Evolutionary conservation across 2,329 filamentous ascomycete species (phyloP).

Genomic region (Trichoderma brevicompactum): DNA sequence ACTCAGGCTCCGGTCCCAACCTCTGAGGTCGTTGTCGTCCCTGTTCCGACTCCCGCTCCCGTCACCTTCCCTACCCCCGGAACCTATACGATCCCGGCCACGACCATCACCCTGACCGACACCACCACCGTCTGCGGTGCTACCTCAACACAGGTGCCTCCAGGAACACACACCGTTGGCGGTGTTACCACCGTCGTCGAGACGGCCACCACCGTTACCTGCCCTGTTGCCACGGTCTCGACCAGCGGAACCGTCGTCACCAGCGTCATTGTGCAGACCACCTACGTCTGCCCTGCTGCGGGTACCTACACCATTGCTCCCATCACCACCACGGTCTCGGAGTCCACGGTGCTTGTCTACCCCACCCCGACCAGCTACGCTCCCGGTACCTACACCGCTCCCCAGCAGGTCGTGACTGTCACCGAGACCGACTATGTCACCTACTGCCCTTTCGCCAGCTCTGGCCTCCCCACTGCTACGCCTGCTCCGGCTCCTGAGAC

Average conservation of each 20-base stretch:
- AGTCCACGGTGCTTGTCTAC: slow-evolving; percentile 63
- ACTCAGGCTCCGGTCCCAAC: slow-evolving; percentile 39
- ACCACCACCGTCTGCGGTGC: slow-evolving; percentile 69
- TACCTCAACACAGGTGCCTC: slow-evolving; percentile 62
- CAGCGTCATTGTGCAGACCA: slow-evolving; percentile 70
- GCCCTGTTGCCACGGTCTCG: slow-evolving; percentile 69
- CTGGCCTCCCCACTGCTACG: slow-evolving; percentile 43
- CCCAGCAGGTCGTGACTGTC: slow-evolving; percentile 68
- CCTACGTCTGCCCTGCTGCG: slow-evolving; percentile 72
- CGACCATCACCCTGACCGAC: slow-evolving; percentile 68
- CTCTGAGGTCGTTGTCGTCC: slow-evolving; percentile 48
- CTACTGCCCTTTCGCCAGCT: slow-evolving; percentile 69
- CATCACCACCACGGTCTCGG: slow-evolving; percentile 63
- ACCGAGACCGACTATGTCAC: slow-evolving; percentile 70
- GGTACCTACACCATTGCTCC: slow-evolving; percentile 78
- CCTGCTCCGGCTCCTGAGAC: slow-evolving; percentile 35
- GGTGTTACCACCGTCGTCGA: slow-evolving; percentile 73
- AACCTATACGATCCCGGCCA: slow-evolving; percentile 76
- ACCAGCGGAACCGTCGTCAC: slow-evolving; percentile 63
- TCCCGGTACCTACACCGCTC: slow-evolving; percentile 74
- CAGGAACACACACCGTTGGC: slow-evolving; percentile 70
- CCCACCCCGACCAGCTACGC: slow-evolving; percentile 67
- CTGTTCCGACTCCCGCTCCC: slow-evolving; percentile 57
- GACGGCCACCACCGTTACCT: slow-evolving; percentile 68
- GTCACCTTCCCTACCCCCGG: slow-evolving; percentile 67